Evolutionary conservation across 345 rosid genomes (phyloP).

Genomic region (Kandelia obovata): DNA sequence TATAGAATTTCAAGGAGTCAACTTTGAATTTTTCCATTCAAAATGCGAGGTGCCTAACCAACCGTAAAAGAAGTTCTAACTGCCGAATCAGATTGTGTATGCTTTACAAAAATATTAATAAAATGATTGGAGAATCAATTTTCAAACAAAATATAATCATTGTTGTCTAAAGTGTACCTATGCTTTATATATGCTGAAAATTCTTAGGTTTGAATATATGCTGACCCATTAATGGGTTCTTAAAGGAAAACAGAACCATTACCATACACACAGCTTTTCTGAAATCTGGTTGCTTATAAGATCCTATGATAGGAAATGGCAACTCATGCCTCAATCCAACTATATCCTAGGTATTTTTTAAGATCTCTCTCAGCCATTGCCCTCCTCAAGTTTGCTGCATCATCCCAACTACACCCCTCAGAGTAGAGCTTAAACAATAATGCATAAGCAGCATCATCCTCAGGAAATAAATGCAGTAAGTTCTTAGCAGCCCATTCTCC

Average conservation of each 20-base stretch:
- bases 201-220: background rate
- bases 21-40: no score
- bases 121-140: no score
- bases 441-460: constrained; percentile 29
- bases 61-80: no score
- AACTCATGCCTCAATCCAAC: constrained; percentile 28
- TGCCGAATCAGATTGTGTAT: no score
- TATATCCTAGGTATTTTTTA: constrained; percentile 28
- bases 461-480: constrained; percentile 30
- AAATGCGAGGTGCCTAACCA: no score
- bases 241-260: background rate
- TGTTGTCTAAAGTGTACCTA: background rate
- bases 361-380: constrained; percentile 16
- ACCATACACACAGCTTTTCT: background rate
- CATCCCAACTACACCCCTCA: constrained; percentile 39
- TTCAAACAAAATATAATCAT: no score
- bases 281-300: background rate
- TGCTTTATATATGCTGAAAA: background rate
- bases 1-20: no score
- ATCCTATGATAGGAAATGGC: background rate
- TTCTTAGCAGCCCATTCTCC: constrained; percentile 41
- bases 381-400: constrained; percentile 25
- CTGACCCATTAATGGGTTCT: background rate
- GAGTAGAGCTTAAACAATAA: constrained; percentile 35
- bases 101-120: no score